Conservation (phyloP, 768 basidiomycete genomes). For the Tubosaeta sp. region DNA sequence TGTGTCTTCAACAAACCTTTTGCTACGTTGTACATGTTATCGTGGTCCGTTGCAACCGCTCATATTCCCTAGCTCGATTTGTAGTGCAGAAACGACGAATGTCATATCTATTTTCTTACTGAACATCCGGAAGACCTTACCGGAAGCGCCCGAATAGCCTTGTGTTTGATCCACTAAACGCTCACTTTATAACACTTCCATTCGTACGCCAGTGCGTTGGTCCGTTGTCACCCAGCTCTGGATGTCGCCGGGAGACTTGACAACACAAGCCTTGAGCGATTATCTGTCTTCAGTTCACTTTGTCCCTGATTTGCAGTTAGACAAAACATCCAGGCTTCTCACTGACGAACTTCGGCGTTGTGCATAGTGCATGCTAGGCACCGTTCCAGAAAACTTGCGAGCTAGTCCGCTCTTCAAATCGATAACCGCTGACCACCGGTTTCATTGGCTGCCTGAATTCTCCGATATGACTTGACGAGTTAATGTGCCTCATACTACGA, state of each 20-base stretch:
- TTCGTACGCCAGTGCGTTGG: no score
- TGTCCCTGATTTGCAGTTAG: no score
- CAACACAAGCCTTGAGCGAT: no score
- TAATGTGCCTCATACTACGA: neutral
- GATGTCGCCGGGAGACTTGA: no score
- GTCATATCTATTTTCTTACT: neutral
- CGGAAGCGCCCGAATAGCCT: neutral
- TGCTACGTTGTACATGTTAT: constrained; percentile 29
- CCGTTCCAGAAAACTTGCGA: neutral
- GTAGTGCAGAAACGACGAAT: constrained; percentile 17
- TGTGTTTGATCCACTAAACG: no score
- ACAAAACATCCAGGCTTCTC: no score
- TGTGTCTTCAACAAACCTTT: constrained; percentile 19
- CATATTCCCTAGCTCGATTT: constrained; percentile 20
- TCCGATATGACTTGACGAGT: neutral
- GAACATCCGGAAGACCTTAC: neutral
- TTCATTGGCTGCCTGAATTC: neutral
- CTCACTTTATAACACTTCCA: no score
- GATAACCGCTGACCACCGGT: neutral
- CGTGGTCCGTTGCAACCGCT: constrained; percentile 22
- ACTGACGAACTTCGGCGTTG: no score
- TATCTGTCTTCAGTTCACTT: no score
- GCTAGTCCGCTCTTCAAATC: no score
- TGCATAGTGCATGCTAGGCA: neutral
- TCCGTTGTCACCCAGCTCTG: no score